Evolutionary conservation across 2,329 filamentous ascomycete species (phyloP).

Genomic region (Botrytis fabae): DNA sequence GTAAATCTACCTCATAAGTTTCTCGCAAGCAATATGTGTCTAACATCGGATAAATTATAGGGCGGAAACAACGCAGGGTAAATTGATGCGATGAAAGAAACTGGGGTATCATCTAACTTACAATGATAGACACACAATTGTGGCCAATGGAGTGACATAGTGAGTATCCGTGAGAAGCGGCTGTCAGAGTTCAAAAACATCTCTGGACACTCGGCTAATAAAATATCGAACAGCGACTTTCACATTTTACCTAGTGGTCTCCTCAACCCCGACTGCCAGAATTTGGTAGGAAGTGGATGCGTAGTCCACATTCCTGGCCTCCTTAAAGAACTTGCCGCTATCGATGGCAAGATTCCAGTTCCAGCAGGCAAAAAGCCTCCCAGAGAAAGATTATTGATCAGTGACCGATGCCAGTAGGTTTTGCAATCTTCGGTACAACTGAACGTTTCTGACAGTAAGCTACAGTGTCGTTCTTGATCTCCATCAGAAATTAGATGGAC

Average conservation of each 20-base stretch:
- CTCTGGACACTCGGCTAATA: not conserved
- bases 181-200: not conserved
- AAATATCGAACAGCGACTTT: constrained; percentile 41
- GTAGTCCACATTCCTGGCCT: constrained; percentile 67
- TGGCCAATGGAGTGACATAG: constrained; percentile 46
- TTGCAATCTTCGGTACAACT: not conserved
- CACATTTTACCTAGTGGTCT: constrained; percentile 67
- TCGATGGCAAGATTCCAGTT: constrained; percentile 58
- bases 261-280: constrained; percentile 68
- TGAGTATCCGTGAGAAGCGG: not conserved
- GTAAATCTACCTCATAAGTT: constrained; percentile 12
- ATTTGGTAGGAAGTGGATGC: constrained; percentile 70
- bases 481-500: constrained; percentile 66
- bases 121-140: constrained; percentile 43
- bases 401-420: constrained; percentile 44
- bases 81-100: constrained; percentile 8
- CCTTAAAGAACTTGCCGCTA: constrained; percentile 62
- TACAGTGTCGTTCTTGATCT: constrained; percentile 65
- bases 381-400: constrained; percentile 61
- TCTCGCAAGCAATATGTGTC: not conserved
- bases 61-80: constrained; percentile 58
- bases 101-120: not conserved
- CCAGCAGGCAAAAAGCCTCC: constrained; percentile 38
- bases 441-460: constrained; percentile 39
- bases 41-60: constrained; percentile 16